Evolutionary conservation across 2,329 filamentous ascomycete genomes (phyloP).

Genomic region (Pseudogymnoascus sp.): DNA sequence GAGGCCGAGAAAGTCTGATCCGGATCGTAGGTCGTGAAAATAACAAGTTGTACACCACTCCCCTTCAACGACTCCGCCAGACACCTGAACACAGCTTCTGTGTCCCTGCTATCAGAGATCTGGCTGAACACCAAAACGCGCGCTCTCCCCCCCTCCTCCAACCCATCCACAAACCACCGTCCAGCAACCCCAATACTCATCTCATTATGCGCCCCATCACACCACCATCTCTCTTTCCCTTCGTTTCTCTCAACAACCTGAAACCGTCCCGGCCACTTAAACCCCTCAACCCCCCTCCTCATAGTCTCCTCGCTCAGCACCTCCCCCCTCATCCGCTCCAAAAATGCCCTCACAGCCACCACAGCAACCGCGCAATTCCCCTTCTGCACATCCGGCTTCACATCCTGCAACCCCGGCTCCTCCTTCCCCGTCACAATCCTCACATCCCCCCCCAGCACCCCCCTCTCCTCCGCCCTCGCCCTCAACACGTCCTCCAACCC

Average conservation of each 20-base stretch:
- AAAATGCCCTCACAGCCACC: slow-evolving; percentile 40
- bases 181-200: slow-evolving; percentile 76
- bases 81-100: not conserved
- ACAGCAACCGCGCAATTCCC: slow-evolving; percentile 43
- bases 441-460: slow-evolving; percentile 37
- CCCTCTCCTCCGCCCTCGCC: not conserved
- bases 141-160: slow-evolving; percentile 9
- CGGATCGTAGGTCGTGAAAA: slow-evolving; percentile 8
- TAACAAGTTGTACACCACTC: not conserved
- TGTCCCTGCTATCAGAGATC: not conserved
- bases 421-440: slow-evolving; percentile 34
- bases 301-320: not conserved
- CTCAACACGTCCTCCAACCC: slow-evolving; percentile 33
- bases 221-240: slow-evolving; percentile 23
- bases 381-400: slow-evolving; percentile 44
- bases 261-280: slow-evolving; percentile 72
- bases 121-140: slow-evolving; percentile 5
- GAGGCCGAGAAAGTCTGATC: not conserved
- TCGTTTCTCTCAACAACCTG: slow-evolving; percentile 40
- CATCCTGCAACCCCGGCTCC: slow-evolving; percentile 26
- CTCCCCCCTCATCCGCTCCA: slow-evolving; percentile 21
- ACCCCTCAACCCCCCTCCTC: slow-evolving; percentile 54
- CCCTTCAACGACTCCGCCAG: not conserved
- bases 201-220: slow-evolving; percentile 31
- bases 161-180: slow-evolving; percentile 62